Base-by-base conservation (phyloP, 73 alveolate genomes). In the Uronychia binucleata region DNA sequence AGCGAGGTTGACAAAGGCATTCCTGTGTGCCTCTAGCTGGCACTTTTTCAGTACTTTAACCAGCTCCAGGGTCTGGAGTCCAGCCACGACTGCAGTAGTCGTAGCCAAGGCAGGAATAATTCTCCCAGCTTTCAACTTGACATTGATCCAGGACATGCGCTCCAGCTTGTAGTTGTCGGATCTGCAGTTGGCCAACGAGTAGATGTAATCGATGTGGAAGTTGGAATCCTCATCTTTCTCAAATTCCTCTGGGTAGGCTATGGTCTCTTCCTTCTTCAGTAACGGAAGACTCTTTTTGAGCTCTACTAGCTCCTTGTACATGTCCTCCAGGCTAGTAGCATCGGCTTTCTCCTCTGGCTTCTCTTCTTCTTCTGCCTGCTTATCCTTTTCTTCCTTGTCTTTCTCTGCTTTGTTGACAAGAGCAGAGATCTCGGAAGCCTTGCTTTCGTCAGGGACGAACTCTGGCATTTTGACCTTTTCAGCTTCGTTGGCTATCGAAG, bases 101-200 rank as follows among this genome's bases (percentile, higher is more conserved):
- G 99, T 97, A 5, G 98, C 93, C 80, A 97, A 89, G 29, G 99
- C 99, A 13, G 99, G 99, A 29, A 96, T 95, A 60, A 97, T 97
- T 91, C 97, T 91, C 46, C 99, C 99, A n/a, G 99, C 99, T 82
- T 95, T 97, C 75, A 97, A 77, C 85, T 97, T 97, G 28, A 96
- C 97, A 31, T 96, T 90, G 30, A 97, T 83, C 99, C 99, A 97
- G 81, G 96, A 98, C 90, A 93, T 91, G 13, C 95, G 94, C 32
- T 90, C 96, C 75, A 97, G 81, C 25, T 91, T 83, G 91, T 97
- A 97, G 91, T 97, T 97, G 33, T 80, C 35, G 31, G 98, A 90
- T 87, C 99, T 87, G 80, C 96, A 85, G 33, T 96, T 97, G 67
- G 98, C 92, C 93, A 96, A 94, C 31, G 99, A 91, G 77, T 95